Evolutionary conservation across 768 basidiomycete species (phyloP).

Genomic region (Neoboletus magnificus): DNA sequence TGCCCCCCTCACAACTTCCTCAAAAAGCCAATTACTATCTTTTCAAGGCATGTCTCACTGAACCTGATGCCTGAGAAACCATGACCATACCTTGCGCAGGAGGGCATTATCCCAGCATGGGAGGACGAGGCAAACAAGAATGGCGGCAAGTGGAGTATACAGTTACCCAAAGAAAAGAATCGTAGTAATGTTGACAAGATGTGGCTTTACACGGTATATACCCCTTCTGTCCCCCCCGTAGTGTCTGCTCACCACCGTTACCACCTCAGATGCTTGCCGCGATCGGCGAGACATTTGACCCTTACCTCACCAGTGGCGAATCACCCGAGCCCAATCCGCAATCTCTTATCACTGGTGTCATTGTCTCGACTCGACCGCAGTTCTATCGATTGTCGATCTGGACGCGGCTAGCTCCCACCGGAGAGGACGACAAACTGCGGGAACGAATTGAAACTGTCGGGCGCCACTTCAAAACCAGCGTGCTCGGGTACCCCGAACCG

Average conservation of each 20-base stretch:
- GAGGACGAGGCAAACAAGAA: conserved; percentile 95
- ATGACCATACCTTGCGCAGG: conserved; percentile 43
- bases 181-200: conserved; percentile 80
- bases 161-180: conserved; percentile 95
- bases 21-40: conserved; percentile 99
- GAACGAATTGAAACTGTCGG: conserved; percentile 84
- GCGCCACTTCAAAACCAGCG: conserved; percentile 85
- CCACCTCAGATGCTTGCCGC: conserved; percentile 90
- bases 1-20: conserved; percentile 89
- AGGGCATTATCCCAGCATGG: conserved; percentile 96
- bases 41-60: conserved; percentile 70
- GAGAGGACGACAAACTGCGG: conserved; percentile 56
- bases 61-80: not conserved
- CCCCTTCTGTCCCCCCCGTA: not conserved
- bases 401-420: conserved; percentile 80
- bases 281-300: conserved; percentile 98
- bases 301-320: conserved; percentile 57
- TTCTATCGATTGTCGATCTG: conserved; percentile 98
- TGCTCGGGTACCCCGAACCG: conserved; percentile 77
- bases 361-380: conserved; percentile 89
- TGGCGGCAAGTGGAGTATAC: conserved; percentile 99
- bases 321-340: conserved; percentile 41
- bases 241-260: conserved; percentile 1
- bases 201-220: conserved; percentile 93
- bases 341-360: conserved; percentile 87